Evolutionary conservation across 2,329 filamentous ascomycete genomes (phyloP).

Genomic region (Fusarium napiforme): DNA sequence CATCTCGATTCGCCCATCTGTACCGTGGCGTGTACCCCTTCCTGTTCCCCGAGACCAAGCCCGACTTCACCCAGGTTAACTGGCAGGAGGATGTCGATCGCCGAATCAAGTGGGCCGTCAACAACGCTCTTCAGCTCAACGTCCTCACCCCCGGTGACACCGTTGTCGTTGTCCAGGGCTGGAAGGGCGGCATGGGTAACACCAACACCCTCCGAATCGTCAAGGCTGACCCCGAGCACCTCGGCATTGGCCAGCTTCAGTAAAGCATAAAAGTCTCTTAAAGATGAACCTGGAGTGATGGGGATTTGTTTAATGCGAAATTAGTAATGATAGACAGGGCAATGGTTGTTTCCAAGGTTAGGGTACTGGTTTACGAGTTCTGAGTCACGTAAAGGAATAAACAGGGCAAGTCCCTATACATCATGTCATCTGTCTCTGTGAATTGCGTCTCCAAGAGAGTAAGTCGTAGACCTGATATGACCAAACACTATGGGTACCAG

Average conservation of each 20-base stretch:
- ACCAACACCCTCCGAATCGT: constrained; percentile 82
- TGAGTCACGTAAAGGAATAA: constrained; percentile 40
- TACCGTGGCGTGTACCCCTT: constrained; percentile 99
- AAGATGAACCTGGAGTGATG: constrained; percentile 21
- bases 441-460: not conserved
- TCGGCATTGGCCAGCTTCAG: constrained; percentile 63
- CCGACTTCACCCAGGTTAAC: constrained; percentile 90
- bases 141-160: constrained; percentile 78
- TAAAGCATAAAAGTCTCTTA: constrained; percentile 29
- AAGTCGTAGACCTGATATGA: not conserved
- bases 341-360: constrained; percentile 44
- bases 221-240: constrained; percentile 68
- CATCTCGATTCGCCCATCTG: constrained; percentile 90
- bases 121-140: constrained; percentile 84
- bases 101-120: constrained; percentile 96
- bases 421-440: not conserved
- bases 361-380: constrained; percentile 43
- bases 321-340: constrained; percentile 48
- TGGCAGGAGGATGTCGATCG: constrained; percentile 99
- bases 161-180: constrained; percentile 87
- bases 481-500: not conserved
- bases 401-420: constrained; percentile 26
- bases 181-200: constrained; percentile 91
- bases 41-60: constrained; percentile 91
- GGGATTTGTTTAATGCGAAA: constrained; percentile 42